Evolutionary conservation across 1,139 yeast genomes (phyloP), one percentile per base, ranked within the genome.

Genomic region (Sporopachydermia cereana): DNA sequence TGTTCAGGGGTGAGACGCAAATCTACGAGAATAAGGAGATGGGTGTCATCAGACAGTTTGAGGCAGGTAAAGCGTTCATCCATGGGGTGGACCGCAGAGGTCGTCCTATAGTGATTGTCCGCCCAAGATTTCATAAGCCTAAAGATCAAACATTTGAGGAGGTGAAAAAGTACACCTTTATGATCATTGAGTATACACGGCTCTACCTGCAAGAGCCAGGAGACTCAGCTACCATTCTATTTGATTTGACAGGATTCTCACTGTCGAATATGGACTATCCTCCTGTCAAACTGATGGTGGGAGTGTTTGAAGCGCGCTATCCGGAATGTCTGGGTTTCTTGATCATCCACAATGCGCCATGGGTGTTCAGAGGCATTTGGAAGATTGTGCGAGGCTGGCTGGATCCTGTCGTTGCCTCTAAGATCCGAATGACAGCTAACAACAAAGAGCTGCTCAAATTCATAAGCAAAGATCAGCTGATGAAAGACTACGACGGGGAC

Each of bases 351-450:
- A 82, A 82, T 53, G 95, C 95, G 0, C 96, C 96, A 3, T 84
- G 95, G 93, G 72, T 86, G 42, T 86, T 86, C 67, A 74, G 79
- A 50, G 84, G 93, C 27, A 81, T 85, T 51, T 86, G 95, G 95
- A 79, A 77, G 50, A 72, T 85, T 53, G 78, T 86, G 55, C 84
- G 81, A 60, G 79, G 77, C 52, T 85, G 95, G 95, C 67, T 86
- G 48, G 95, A 86, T 57, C 95, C 95, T 1, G 89, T 80, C 7
- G 93, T 86, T 42, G 94, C 93, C 0, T 69, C 84, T 24, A 86
- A 84, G 62, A 79, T 86, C 53, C 70, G 73, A 23, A 86, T 86
- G 63, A 84, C 95, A 24, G 77, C 78, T 54, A 66, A 66, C 45
- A 54, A 64, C 14, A 69, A 73, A 44, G 94, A 85, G 49, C 63